Evolutionary conservation across 176 grass and related monocot species (phyloP).

Genomic region (Pontederia paniculata): DNA sequence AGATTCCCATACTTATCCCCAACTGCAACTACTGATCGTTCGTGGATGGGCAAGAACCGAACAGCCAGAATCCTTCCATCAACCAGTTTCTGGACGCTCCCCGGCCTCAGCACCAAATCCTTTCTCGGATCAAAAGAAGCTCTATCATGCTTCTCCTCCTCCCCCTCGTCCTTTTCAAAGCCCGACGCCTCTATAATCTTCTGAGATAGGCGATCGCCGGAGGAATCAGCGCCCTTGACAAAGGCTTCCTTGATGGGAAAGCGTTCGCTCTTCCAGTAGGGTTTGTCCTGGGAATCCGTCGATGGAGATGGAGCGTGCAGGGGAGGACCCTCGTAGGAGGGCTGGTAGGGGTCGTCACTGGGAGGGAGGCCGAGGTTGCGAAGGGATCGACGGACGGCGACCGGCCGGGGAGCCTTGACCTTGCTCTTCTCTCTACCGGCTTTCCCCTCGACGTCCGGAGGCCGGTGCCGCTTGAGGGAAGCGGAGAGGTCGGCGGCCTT

Average conservation of each 20-base stretch:
- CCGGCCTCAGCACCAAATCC: constrained; percentile 33
- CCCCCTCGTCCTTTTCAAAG: neutral
- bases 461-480: constrained; percentile 16
- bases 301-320: neutral
- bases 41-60: constrained; percentile 39
- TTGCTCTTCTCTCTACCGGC: constrained; percentile 4
- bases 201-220: constrained; percentile 12
- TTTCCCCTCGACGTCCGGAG: constrained; percentile 18
- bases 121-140: constrained; percentile 22
- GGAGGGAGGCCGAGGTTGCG: constrained; percentile 44
- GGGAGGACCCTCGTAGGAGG: neutral
- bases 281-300: neutral
- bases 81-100: constrained; percentile 40
- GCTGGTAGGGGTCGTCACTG: neutral
- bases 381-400: constrained; percentile 52
- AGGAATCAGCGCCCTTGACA: neutral
- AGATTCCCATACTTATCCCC: constrained; percentile 55
- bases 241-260: constrained; percentile 25
- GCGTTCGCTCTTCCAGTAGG: neutral
- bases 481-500: constrained; percentile 51
- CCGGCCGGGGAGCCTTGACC: constrained; percentile 9
- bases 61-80: constrained; percentile 37
- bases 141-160: neutral
- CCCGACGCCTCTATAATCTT: constrained; percentile 7
- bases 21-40: constrained; percentile 34